Evolutionary conservation across 305 asterid genomes (phyloP).

Genomic region (Stenogyne calaminthoides): DNA sequence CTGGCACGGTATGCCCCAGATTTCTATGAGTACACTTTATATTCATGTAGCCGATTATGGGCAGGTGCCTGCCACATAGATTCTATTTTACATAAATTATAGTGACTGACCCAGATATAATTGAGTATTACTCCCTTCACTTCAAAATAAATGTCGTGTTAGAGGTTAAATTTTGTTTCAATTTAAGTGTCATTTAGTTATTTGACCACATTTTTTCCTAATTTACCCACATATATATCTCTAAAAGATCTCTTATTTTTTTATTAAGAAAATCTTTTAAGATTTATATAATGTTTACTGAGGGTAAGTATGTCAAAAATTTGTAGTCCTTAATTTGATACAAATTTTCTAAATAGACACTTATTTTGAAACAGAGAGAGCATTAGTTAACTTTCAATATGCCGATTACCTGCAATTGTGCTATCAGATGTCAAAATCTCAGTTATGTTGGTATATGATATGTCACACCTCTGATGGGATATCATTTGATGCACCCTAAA

Average conservation of each 20-base stretch:
- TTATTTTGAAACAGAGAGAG: too few relatives aligned
- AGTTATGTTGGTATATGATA: constrained; percentile 4
- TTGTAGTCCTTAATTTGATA: too few relatives aligned
- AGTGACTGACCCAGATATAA: constrained; percentile 10
- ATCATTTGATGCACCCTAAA: not conserved
- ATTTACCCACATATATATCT: too few relatives aligned
- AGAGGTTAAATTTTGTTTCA: too few relatives aligned
- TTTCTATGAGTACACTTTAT: constrained; percentile 2
- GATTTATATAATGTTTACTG: too few relatives aligned
- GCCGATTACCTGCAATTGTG: constrained; percentile 3
- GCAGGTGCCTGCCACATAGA: not conserved
- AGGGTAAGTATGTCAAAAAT: too few relatives aligned
- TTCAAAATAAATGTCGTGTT: too few relatives aligned
- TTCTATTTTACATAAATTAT: not conserved
- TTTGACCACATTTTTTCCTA: too few relatives aligned
- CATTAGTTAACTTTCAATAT: not conserved
- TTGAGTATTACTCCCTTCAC: not conserved
- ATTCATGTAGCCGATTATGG: not conserved
- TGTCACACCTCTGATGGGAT: not conserved
- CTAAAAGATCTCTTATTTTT: too few relatives aligned
- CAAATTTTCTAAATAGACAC: too few relatives aligned
- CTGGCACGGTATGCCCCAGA: constrained; percentile 70
- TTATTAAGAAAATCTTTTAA: too few relatives aligned
- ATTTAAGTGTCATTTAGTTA: too few relatives aligned
- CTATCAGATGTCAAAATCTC: not conserved